These are phyloP conservation scores for Simplicillium sp. DNA, from an alignment of 2,329 filamentous ascomycete genomes.

Conservation along the genomic window DNA sequence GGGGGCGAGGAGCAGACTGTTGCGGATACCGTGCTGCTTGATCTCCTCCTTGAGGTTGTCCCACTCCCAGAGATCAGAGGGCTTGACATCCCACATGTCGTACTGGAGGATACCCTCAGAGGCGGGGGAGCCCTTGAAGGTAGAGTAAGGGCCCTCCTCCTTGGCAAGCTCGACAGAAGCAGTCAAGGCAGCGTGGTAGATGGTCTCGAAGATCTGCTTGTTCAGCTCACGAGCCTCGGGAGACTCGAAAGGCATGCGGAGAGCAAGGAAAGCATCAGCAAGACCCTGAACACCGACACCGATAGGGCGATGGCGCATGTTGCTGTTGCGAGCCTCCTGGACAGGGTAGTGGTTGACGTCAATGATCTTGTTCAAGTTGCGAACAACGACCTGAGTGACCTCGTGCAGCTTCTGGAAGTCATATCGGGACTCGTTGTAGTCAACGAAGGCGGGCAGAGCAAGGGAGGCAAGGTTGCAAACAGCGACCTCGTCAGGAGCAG, in stretches of 20 bases:
- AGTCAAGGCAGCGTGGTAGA: slow-evolving; percentile 92
- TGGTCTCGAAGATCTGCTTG: slow-evolving; percentile 98
- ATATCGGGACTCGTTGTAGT: slow-evolving; percentile 74
- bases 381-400: slow-evolving; percentile 82
- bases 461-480: slow-evolving; percentile 97
- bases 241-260: slow-evolving; percentile 95
- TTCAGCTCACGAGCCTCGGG: slow-evolving; percentile 89
- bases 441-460: slow-evolving; percentile 82
- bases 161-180: slow-evolving; percentile 81
- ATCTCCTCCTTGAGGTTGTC: slow-evolving; percentile 79
- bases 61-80: slow-evolving; percentile 96
- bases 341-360: slow-evolving; percentile 99
- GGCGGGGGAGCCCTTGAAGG: slow-evolving; percentile 86
- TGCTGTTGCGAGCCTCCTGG: slow-evolving; percentile 84
- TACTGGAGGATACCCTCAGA: slow-evolving; percentile 96
- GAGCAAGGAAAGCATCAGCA: slow-evolving; percentile 93
- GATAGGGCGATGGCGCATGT: slow-evolving; percentile 93
- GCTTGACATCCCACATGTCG: slow-evolving; percentile 96
- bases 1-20: slow-evolving; percentile 88
- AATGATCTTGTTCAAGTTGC: slow-evolving; percentile 96
- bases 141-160: slow-evolving; percentile 73
- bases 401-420: slow-evolving; percentile 97
- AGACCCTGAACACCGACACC: slow-evolving; percentile 96
- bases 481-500: slow-evolving; percentile 91
- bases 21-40: slow-evolving; percentile 85